Evolutionary conservation across 2,329 filamentous ascomycete genomes (phyloP).

Genomic region (Dactylellina leptospora): DNA sequence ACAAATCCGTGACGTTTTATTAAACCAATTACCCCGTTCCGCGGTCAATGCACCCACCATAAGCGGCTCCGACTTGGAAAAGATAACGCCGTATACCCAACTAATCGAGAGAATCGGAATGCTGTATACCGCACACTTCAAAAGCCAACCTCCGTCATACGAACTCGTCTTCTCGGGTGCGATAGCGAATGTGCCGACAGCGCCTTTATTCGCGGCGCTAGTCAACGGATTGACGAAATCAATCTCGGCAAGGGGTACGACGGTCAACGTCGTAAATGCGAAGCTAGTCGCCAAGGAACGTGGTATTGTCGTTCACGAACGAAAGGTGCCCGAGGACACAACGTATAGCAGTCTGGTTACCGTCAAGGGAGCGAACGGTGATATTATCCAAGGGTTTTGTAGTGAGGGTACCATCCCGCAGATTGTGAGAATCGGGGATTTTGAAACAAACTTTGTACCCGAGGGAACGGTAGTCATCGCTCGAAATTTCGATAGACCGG

Average conservation of each 20-base stretch:
- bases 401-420: conserved; percentile 69
- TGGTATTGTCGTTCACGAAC: conserved; percentile 79
- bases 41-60: conserved; percentile 85
- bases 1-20: conserved; percentile 77
- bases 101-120: conserved; percentile 81
- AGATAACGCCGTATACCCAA: conserved; percentile 77
- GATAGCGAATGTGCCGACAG: conserved; percentile 75
- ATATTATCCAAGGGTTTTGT: conserved; percentile 73
- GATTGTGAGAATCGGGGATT: conserved; percentile 77
- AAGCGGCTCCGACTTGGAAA: conserved; percentile 79
- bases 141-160: conserved; percentile 63
- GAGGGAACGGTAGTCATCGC: conserved; percentile 79
- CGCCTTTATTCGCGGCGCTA: conserved; percentile 79
- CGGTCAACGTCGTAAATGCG: conserved; percentile 86
- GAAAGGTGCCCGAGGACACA: conserved; percentile 69
- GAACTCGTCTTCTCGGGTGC: conserved; percentile 81
- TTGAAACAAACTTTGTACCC: conserved; percentile 76
- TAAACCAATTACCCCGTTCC: conserved; percentile 75
- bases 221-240: conserved; percentile 78
- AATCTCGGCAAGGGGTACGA: conserved; percentile 73
- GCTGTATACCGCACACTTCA: conserved; percentile 80
- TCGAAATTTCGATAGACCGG: conserved; percentile 81
- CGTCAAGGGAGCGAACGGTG: conserved; percentile 66
- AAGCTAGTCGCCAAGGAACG: conserved; percentile 77
- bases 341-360: conserved; percentile 77